A percentile compares a stretch with the other conserved stretches of the same genome.
Conservation (phyloP, 441 rosid species). For the Brassica balearica region DNA sequence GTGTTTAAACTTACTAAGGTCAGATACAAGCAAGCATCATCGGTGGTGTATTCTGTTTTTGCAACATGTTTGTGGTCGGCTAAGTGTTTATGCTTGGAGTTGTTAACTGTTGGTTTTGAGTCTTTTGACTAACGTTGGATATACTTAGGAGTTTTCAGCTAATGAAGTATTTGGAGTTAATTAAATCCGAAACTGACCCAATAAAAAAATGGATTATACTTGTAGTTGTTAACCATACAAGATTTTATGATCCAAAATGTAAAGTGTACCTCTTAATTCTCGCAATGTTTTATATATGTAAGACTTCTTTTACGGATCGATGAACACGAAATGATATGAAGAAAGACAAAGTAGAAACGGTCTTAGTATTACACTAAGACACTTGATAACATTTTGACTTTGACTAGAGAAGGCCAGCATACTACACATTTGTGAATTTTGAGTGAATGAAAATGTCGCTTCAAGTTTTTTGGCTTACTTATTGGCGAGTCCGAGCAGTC, state of each 20-base stretch:
- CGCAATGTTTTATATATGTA: not conserved
- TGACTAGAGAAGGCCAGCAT: not conserved
- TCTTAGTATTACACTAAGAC: not conserved
- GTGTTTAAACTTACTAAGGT: not conserved
- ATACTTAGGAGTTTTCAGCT: not conserved
- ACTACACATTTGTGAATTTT: not conserved
- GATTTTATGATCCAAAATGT: not conserved
- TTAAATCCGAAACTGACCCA: not conserved
- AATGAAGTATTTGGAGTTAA: not conserved
- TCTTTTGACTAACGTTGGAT: not conserved
- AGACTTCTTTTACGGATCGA: not conserved
- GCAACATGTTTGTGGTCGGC: not conserved
- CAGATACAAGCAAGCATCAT: not conserved
- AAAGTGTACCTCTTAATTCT: not conserved
- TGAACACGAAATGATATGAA: not conserved
- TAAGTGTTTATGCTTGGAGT: slow-evolving; percentile 1
- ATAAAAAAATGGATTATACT: not conserved
- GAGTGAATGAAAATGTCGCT: not conserved
- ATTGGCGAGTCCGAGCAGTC: too few relatives aligned
- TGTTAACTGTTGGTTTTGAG: not conserved
- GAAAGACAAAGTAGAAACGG: not conserved
- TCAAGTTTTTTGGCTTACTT: too few relatives aligned
- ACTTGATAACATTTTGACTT: slow-evolving; percentile 17
- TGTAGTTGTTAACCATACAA: too few relatives aligned
- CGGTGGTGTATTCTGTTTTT: not conserved